phyloP scores from a whole-genome alignment of 2,329 filamentous ascomycete species.

The Cytospora mali region DNA sequence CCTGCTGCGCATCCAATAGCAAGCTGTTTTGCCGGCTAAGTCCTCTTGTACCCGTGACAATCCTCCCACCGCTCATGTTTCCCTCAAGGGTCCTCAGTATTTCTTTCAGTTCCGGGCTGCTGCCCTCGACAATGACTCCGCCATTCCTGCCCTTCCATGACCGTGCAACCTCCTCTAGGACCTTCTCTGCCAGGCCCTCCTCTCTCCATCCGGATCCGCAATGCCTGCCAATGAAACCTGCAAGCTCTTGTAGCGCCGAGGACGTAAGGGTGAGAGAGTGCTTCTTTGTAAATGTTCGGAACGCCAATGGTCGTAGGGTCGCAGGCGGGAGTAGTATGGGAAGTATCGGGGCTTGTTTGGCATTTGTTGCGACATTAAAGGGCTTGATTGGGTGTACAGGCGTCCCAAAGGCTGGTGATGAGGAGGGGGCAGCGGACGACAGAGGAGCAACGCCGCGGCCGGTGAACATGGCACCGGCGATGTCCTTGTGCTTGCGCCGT shows the following conservation, averaged over 20 bases:
- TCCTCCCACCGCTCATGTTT: slow-evolving; percentile 83
- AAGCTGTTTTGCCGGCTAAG: slow-evolving; percentile 67
- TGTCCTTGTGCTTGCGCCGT: slow-evolving; percentile 32
- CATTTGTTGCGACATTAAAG: slow-evolving; percentile 54
- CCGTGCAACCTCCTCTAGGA: slow-evolving; percentile 88
- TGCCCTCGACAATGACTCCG: slow-evolving; percentile 87
- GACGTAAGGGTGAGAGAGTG: slow-evolving; percentile 92
- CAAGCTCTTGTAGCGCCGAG: slow-evolving; percentile 80
- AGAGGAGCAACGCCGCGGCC: slow-evolving; percentile 26
- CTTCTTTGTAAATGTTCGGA: slow-evolving; percentile 96
- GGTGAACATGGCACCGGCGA: slow-evolving; percentile 28
- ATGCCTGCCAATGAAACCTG: slow-evolving; percentile 87
- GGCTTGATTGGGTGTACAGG: slow-evolving; percentile 77
- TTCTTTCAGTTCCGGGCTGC: slow-evolving; percentile 72
- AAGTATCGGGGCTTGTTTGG: slow-evolving; percentile 65
- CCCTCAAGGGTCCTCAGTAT: slow-evolving; percentile 85
- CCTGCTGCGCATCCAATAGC: slow-evolving; percentile 58
- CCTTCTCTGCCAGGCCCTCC: slow-evolving; percentile 87
- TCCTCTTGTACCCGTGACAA: slow-evolving; percentile 55
- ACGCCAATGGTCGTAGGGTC: slow-evolving; percentile 85
- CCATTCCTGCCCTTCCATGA: slow-evolving; percentile 90
- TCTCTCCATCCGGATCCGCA: slow-evolving; percentile 97
- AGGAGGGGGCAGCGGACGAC: slow-evolving; percentile 74
- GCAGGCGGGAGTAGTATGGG: slow-evolving; percentile 88
- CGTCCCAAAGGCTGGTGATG: slow-evolving; percentile 87